Percentiles rank a stretch among this genome's conserved stretches.
These are phyloP conservation scores for Helotiales sp. DNA, from an alignment of 2,329 filamentous ascomycete species.

Conservation along the genomic window DNA sequence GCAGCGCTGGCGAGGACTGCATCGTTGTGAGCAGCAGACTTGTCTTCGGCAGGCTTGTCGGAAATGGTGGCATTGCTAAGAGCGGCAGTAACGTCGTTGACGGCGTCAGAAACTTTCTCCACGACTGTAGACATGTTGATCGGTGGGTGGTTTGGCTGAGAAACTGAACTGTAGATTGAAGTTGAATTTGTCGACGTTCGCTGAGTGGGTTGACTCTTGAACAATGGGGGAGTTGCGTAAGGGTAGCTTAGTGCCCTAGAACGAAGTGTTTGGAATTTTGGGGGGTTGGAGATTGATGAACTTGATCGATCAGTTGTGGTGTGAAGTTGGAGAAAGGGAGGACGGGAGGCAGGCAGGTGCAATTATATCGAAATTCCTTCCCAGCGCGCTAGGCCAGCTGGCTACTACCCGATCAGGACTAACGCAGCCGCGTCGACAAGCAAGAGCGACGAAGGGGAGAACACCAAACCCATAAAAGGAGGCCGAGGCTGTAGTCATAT, in stretches of 20 bases:
- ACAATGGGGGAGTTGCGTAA: conserved; percentile 67
- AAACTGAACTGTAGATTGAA: conserved; percentile 49
- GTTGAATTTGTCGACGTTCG: conserved; percentile 43
- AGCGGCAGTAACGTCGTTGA: conserved; percentile 74
- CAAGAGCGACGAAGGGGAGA: background rate
- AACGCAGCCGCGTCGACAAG: background rate
- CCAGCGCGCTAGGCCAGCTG: conserved; percentile 7
- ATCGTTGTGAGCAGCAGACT: conserved; percentile 66
- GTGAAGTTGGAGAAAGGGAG: conserved; percentile 25
- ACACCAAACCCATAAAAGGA: background rate
- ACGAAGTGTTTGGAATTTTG: conserved; percentile 39
- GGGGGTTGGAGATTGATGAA: conserved; percentile 30
- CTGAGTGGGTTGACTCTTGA: conserved; percentile 60
- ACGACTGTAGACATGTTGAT: conserved; percentile 81
- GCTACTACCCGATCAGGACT: background rate
- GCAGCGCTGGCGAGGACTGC: conserved; percentile 95
- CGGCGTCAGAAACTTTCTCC: conserved; percentile 67
- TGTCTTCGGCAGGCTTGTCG: conserved; percentile 42
- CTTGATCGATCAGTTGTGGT: conserved; percentile 34
- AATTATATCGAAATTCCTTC: conserved; percentile 26
- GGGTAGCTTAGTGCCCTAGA: conserved; percentile 93
- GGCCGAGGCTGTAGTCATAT: background rate
- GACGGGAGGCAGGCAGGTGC: conserved; percentile 27
- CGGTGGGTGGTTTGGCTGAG: conserved; percentile 45
- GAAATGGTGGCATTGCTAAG: conserved; percentile 66